Percentiles rank a stretch among this genome's conserved stretches.
These are phyloP conservation scores for Pestalotiopsis sp. DNA, from an alignment of 2,329 filamentous ascomycete genomes.

Conservation along the genomic window DNA sequence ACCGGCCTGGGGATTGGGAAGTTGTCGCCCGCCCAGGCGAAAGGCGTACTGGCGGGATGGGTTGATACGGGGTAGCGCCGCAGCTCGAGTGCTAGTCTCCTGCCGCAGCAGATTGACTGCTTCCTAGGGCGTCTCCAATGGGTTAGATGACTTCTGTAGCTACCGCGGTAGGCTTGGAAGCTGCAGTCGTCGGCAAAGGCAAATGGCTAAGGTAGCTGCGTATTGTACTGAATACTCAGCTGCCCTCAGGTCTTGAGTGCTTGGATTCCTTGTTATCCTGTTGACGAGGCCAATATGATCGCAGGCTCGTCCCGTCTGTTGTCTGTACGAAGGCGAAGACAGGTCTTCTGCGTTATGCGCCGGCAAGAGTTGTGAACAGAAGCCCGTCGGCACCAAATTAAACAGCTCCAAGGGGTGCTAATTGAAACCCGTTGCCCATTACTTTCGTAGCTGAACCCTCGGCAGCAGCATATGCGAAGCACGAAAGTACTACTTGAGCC, in stretches of 20 bases:
- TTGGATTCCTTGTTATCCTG: too few relatives aligned
- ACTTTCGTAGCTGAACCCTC: neutral
- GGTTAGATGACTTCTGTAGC: neutral
- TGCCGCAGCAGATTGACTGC: neutral
- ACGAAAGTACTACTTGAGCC: neutral
- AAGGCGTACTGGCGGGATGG: neutral
- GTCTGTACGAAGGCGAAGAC: too few relatives aligned
- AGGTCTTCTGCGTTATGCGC: too few relatives aligned
- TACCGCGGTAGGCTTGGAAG: neutral
- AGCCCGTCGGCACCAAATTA: too few relatives aligned
- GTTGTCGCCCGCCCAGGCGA: neutral
- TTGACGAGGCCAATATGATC: too few relatives aligned
- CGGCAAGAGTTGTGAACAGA: too few relatives aligned
- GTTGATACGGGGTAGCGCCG: slow-evolving; percentile 7
- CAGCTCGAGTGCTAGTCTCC: neutral
- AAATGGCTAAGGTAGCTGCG: neutral
- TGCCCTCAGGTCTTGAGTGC: too few relatives aligned
- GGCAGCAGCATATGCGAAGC: neutral
- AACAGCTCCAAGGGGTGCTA: neutral
- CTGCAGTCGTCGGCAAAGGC: neutral
- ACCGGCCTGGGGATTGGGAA: neutral
- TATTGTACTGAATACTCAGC: too few relatives aligned
- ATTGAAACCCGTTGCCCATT: neutral
- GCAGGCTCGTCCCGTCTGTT: too few relatives aligned
- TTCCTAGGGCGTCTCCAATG: neutral